phyloP scores from a whole-genome alignment of 2,329 filamentous ascomycete genomes.

The Zasmidium cellare region DNA sequence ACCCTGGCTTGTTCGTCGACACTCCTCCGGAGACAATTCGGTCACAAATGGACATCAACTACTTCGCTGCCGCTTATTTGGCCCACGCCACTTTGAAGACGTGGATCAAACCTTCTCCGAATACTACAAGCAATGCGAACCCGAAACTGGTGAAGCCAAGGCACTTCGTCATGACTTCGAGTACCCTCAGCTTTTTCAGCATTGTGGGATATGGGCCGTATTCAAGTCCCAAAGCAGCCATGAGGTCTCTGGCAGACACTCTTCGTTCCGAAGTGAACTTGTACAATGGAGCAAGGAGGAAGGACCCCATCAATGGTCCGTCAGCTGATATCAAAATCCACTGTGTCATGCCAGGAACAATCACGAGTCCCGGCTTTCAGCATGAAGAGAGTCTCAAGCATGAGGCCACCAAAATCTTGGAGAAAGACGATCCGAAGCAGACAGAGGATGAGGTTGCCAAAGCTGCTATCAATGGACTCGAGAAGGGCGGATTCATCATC shows the following conservation, averaged over 20 bases:
- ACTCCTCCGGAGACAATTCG: conserved; percentile 66
- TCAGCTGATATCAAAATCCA: conserved; percentile 75
- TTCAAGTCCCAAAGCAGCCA: conserved; percentile 78
- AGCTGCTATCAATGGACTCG: conserved; percentile 69
- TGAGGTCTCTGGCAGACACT: conserved; percentile 79
- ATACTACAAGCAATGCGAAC: conserved; percentile 22
- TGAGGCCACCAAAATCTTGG: conserved; percentile 72
- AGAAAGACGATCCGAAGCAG: conserved; percentile 79
- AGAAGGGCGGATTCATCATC: conserved; percentile 77
- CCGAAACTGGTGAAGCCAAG: conserved; percentile 52
- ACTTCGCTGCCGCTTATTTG: conserved; percentile 83
- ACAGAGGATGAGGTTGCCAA: conserved; percentile 75
- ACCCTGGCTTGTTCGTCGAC: conserved; percentile 76
- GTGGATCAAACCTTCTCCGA: conserved; percentile 62
- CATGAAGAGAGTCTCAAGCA: conserved; percentile 79
- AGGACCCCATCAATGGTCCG: conserved; percentile 41
- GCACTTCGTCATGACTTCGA: conserved; percentile 87
- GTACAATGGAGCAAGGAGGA: conserved; percentile 67
- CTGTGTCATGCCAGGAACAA: conserved; percentile 80
- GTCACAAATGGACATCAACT: conserved; percentile 89
- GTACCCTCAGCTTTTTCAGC: conserved; percentile 71
- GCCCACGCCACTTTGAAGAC: conserved; percentile 73
- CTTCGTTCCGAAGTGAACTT: conserved; percentile 80
- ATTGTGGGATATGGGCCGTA: conserved; percentile 83
- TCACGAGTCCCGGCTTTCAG: conserved; percentile 72